A percentile compares a stretch with the other conserved stretches of the same genome.
These are phyloP conservation scores for Trichophyton schoenleinii DNA, from an alignment of 2,329 filamentous ascomycete species.

Conservation along the genomic window DNA sequence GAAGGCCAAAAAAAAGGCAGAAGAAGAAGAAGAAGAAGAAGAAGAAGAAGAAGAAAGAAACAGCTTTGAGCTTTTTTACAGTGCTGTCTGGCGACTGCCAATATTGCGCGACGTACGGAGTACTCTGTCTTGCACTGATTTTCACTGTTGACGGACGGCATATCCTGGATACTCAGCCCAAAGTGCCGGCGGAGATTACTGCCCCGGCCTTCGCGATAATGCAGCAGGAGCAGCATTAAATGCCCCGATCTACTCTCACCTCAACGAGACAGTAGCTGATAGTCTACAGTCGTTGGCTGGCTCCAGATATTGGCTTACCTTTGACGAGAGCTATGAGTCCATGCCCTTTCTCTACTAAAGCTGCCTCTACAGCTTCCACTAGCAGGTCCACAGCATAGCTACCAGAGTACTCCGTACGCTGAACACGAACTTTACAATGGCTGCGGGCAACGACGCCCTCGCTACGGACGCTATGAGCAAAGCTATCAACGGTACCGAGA, in stretches of 20 bases:
- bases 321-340: background rate
- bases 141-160: background rate
- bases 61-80: too few relatives aligned
- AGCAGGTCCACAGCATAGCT: background rate
- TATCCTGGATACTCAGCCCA: background rate
- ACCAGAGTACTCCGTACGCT: background rate
- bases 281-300: background rate
- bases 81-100: too few relatives aligned
- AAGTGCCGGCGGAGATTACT: background rate
- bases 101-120: too few relatives aligned
- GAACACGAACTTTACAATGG: background rate
- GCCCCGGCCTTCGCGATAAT: background rate
- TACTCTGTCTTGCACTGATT: too few relatives aligned
- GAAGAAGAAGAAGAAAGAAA: too few relatives aligned
- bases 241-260: background rate
- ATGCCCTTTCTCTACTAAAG: background rate
- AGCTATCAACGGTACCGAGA: background rate
- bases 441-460: background rate
- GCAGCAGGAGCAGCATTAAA: background rate
- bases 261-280: too few relatives aligned
- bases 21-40: too few relatives aligned
- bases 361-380: background rate
- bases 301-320: background rate
- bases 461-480: background rate
- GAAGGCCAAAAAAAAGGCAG: too few relatives aligned